phyloP scores from a whole-genome alignment of 148 eudicot genomes.

The Heliosperma pusillum region DNA sequence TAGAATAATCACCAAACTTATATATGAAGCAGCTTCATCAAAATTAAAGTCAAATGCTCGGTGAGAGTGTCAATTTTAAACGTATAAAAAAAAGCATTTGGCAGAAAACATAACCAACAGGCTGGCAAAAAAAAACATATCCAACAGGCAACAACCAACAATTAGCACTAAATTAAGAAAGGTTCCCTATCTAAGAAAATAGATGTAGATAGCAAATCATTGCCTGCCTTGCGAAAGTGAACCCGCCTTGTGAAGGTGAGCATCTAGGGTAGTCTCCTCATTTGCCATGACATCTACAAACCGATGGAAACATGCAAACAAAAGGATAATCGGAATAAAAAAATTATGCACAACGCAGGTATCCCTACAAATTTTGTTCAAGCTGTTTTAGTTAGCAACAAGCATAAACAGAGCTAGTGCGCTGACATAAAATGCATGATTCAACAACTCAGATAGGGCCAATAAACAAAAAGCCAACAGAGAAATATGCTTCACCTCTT shows the following conservation, averaged over 20 bases:
- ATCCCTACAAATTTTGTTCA: conserved; percentile 30
- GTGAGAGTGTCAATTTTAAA: conserved; percentile 2
- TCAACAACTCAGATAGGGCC: conserved; percentile 8
- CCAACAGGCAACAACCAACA: background rate
- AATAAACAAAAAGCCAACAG: conserved; percentile 13
- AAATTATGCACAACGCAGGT: conserved; percentile 28
- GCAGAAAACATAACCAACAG: no score
- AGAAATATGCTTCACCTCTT: conserved; percentile 65
- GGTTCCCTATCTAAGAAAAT: conserved; percentile 31
- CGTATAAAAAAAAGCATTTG: no score
- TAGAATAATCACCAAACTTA: background rate
- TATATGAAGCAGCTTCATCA: background rate
- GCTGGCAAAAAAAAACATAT: background rate
- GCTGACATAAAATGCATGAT: conserved; percentile 21
- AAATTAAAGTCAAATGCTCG: background rate
- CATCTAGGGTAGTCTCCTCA: conserved; percentile 79
- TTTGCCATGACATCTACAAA: conserved; percentile 90
- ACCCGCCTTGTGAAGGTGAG: conserved; percentile 77
- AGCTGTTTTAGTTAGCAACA: conserved; percentile 27
- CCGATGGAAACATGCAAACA: conserved; percentile 87
- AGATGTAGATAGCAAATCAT: conserved; percentile 59
- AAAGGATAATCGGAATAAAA: conserved; percentile 69
- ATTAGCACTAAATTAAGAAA: conserved; percentile 14
- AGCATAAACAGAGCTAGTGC: conserved; percentile 22
- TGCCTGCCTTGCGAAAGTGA: conserved; percentile 86